A percentile compares a stretch with the other conserved stretches of the same genome.
These are phyloP conservation scores for Zoysia pacifica DNA, from an alignment of 176 grass and related monocot species.

Conservation along the genomic window DNA sequence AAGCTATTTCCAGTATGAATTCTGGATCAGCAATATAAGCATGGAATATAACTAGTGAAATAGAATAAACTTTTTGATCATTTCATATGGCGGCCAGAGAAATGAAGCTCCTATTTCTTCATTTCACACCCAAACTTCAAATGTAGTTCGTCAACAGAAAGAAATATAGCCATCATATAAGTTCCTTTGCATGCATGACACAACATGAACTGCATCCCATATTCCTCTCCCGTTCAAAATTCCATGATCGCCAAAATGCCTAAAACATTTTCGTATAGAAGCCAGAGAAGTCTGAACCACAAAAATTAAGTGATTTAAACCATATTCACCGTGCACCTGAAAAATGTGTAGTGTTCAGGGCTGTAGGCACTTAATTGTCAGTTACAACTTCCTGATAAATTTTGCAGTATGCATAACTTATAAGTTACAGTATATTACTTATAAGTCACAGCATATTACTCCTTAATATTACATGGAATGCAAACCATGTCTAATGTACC, in stretches of 20 bases:
- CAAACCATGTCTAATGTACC: conserved; percentile 14
- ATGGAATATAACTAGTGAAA: conserved; percentile 38
- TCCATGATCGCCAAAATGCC: background rate
- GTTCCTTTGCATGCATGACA: conserved; percentile 1
- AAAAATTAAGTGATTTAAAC: background rate
- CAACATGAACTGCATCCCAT: background rate
- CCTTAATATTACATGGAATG: conserved; percentile 34
- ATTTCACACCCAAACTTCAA: conserved; percentile 28
- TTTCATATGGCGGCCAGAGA: conserved; percentile 28
- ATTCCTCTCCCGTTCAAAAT: background rate
- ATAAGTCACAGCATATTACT: background rate
- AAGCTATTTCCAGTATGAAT: conserved; percentile 27
- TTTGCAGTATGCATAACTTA: background rate
- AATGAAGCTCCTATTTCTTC: conserved; percentile 39
- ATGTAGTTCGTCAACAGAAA: conserved; percentile 18
- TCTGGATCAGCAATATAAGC: conserved; percentile 4
- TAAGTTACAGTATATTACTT: too few species aligned
- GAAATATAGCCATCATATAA: conserved; percentile 6
- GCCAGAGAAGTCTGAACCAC: background rate
- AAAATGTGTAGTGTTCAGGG: background rate
- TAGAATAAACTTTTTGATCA: conserved; percentile 43
- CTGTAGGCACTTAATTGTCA: background rate
- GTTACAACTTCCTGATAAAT: background rate
- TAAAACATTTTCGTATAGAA: background rate
- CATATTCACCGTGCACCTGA: background rate